Conservation (phyloP, 2,329 filamentous ascomycete genomes). For the Waltergamsia citrina region DNA sequence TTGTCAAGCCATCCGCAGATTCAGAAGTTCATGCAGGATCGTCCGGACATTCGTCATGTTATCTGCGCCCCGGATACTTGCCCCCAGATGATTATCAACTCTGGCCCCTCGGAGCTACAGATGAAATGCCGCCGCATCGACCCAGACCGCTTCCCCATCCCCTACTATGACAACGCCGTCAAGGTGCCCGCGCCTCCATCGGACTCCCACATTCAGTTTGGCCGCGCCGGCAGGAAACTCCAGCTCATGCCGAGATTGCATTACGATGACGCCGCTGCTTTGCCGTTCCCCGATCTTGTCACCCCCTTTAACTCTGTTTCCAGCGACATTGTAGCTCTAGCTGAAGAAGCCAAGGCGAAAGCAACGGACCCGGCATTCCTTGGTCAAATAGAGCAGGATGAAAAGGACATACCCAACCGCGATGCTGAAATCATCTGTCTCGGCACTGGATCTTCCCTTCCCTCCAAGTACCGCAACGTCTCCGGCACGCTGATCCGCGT, state of each 20-base stretch:
- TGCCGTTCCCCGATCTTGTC: slow-evolving; percentile 36
- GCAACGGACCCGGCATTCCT: slow-evolving; percentile 34
- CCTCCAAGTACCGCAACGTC: slow-evolving; percentile 93
- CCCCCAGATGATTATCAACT: slow-evolving; percentile 65
- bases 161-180: slow-evolving; percentile 49
- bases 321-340: slow-evolving; percentile 29
- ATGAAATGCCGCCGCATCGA: slow-evolving; percentile 66
- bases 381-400: slow-evolving; percentile 36
- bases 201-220: slow-evolving; percentile 23
- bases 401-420: slow-evolving; percentile 58
- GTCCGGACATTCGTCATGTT: slow-evolving; percentile 58
- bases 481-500: slow-evolving; percentile 79
- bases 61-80: slow-evolving; percentile 67
- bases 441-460: slow-evolving; percentile 82
- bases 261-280: slow-evolving; percentile 34
- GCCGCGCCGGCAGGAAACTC: slow-evolving; percentile 32
- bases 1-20: slow-evolving; percentile 55
- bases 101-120: slow-evolving; percentile 56
- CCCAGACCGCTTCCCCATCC: slow-evolving; percentile 61
- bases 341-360: slow-evolving; percentile 33
- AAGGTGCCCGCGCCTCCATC: slow-evolving; percentile 11
- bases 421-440: slow-evolving; percentile 80
- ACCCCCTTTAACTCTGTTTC: slow-evolving; percentile 14
- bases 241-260: slow-evolving; percentile 36
- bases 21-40: slow-evolving; percentile 57